A percentile compares a stretch with the other conserved stretches of the same genome.
These are phyloP conservation scores for Gossypium davidsonii DNA, from an alignment of 441 rosid species.

Conservation along the genomic window DNA sequence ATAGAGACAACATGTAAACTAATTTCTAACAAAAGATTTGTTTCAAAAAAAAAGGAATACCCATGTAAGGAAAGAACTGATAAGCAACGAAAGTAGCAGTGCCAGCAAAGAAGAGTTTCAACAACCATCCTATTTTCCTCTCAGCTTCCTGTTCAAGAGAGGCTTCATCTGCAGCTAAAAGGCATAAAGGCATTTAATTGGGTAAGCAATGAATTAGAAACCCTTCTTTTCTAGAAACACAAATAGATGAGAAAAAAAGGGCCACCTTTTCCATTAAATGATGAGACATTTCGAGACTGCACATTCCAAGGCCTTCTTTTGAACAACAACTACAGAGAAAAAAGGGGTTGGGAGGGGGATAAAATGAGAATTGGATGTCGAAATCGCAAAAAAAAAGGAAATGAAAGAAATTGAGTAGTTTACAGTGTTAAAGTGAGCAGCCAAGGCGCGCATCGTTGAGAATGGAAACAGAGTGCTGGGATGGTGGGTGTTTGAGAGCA, in stretches of 20 bases:
- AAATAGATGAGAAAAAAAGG: background rate
- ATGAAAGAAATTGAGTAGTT: slow-evolving; percentile 15
- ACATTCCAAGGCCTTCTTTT: slow-evolving; percentile 29
- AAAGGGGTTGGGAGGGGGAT: background rate
- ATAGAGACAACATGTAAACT: background rate
- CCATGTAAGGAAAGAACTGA: slow-evolving; percentile 84
- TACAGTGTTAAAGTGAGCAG: slow-evolving; percentile 20
- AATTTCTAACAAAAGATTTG: background rate
- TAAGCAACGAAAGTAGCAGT: slow-evolving; percentile 65
- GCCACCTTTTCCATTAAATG: slow-evolving; percentile 32
- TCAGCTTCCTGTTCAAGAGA: slow-evolving; percentile 79
- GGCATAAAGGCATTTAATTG: slow-evolving; percentile 8
- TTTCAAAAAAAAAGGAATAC: slow-evolving; percentile 23
- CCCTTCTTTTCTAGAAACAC: background rate
- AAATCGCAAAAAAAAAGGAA: background rate
- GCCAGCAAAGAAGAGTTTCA: slow-evolving; percentile 75
- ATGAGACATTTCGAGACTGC: slow-evolving; percentile 37
- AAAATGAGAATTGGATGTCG: background rate
- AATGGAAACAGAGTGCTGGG: background rate
- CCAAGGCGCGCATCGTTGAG: slow-evolving; percentile 31
- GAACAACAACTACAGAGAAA: slow-evolving; percentile 34
- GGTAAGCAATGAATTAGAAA: background rate
- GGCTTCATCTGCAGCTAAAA: slow-evolving; percentile 42
- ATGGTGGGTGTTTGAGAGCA: background rate
- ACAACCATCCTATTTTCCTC: slow-evolving; percentile 79